Evolutionary conservation across 1,139 yeast species (phyloP).

Genomic region (Kluyveromyces marxianus): DNA sequence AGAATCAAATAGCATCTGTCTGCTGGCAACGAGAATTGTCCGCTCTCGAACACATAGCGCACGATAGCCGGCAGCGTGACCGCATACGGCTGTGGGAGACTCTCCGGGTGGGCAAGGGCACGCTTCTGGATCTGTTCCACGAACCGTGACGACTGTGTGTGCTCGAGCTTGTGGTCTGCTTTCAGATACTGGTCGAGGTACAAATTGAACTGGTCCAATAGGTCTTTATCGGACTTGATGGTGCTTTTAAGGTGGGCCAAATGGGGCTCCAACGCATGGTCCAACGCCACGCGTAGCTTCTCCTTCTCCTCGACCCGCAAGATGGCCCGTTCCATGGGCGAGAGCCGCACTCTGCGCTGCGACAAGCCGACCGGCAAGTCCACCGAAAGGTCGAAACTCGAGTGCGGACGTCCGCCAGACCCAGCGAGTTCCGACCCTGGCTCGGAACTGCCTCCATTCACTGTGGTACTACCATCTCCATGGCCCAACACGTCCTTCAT

Average conservation of each 20-base stretch:
- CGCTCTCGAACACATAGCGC: slow-evolving; percentile 15
- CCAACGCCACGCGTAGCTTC: slow-evolving; percentile 18
- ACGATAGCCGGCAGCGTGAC: slow-evolving; percentile 24
- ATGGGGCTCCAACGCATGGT: slow-evolving; percentile 19
- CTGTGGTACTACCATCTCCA: too few species aligned
- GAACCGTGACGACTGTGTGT: slow-evolving; percentile 9
- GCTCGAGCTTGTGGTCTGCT: slow-evolving; percentile 14
- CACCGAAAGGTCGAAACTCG: neutral
- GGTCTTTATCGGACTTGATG: slow-evolving; percentile 22
- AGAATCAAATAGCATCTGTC: slow-evolving; percentile 22
- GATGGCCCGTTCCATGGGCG: slow-evolving; percentile 9
- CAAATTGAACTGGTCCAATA: slow-evolving; percentile 13
- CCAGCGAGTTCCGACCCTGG: too few species aligned
- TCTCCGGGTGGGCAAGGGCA: slow-evolving; percentile 7
- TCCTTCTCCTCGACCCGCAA: slow-evolving; percentile 18
- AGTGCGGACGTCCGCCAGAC: neutral
- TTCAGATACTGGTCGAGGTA: slow-evolving; percentile 12
- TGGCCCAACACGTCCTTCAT: too few species aligned
- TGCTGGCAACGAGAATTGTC: slow-evolving; percentile 16
- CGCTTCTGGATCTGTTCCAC: slow-evolving; percentile 15
- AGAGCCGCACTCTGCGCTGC: neutral
- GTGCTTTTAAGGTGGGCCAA: slow-evolving; percentile 8
- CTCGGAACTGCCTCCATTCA: too few species aligned
- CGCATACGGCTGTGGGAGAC: slow-evolving; percentile 25
- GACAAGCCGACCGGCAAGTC: too few species aligned